Evolutionary conservation across 345 rosid species (phyloP), one percentile per base, ranked within the genome.

Genomic region (Excoecaria cochinchinensis): DNA sequence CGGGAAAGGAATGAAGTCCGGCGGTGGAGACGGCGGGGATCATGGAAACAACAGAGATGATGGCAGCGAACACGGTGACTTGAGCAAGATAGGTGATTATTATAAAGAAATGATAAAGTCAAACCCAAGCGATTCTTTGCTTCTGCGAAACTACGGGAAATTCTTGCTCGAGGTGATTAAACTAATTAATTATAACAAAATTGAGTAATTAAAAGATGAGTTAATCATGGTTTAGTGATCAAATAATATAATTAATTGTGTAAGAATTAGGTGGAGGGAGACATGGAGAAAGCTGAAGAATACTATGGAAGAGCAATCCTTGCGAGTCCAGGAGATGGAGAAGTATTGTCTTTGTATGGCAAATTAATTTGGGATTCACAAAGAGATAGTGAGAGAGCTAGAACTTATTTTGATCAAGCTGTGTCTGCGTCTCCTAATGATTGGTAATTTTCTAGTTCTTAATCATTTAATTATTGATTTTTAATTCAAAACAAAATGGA

Each of bases 251-350:
- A 31, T 31, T 73, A 12, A 17, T 14, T 22, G n/a, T 2, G 52
- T 60, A 22, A 10, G 13, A 21, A 55, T 67, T 69, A 90, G 93
- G 91, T 86, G 83, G 98, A 91, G 85, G 88, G 89, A 72, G 90
- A 94, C 60, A 40, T 62, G 25, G 89, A 72, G 65, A 78, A 77
- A 84, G 97, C 97, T 0, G 90, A 87, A 74, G 92, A 92, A 58
- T 94, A 74, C 17, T 94, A 91, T 68, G 97, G 92, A 12, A 90
- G 97, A 74, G 90, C 95, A 31, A 91, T 95, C 25, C 79, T 95
- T 44, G 94, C 79, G 63, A 87, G 74, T 70, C 97, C 97, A 4
- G 97, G 88, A 19, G 99, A 95, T 58, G 99, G 95, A 50, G 95
- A 92, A 8, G 84, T 90, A 21, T 60, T 95, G 60, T 84, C 92